These are phyloP conservation scores for Xanthoceras sorbifolium DNA, from an alignment of 345 rosid species.

Conservation along the genomic window DNA sequence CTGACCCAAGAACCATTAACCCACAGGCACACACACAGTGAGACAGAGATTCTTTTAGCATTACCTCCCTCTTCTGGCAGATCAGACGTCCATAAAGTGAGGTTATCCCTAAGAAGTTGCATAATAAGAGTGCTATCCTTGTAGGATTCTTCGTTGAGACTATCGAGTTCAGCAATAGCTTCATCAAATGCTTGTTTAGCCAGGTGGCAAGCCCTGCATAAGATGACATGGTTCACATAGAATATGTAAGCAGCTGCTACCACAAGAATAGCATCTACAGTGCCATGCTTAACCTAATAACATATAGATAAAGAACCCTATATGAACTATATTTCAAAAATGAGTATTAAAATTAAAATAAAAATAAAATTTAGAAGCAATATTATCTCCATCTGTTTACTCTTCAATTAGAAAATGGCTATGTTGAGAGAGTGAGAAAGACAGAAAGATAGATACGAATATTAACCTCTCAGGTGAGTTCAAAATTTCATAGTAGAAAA, in stretches of 20 bases:
- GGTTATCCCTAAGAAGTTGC: constrained; percentile 93
- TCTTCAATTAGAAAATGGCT: neutral
- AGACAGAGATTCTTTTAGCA: neutral
- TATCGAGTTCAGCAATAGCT: constrained; percentile 83
- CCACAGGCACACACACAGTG: neutral
- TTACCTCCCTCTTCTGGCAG: constrained; percentile 84
- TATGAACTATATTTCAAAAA: neutral
- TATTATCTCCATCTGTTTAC: neutral
- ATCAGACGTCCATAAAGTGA: constrained; percentile 83
- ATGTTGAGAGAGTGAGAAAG: neutral
- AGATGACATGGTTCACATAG: constrained; percentile 14
- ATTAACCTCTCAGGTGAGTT: constrained; percentile 77
- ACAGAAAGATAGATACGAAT: constrained; percentile 4
- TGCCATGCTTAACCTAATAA: constrained; percentile 7
- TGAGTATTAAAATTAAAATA: neutral
- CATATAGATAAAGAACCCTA: neutral
- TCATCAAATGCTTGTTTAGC: constrained; percentile 91
- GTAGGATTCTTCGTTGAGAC: constrained; percentile 85
- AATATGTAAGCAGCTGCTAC: constrained; percentile 9
- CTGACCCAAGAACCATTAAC: neutral
- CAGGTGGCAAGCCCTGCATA: constrained; percentile 74
- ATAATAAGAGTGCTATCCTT: constrained; percentile 88
- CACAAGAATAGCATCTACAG: neutral
- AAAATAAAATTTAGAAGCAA: neutral
- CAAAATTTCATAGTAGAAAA: constrained; percentile 82